These are phyloP conservation scores for Pythium utonaiense DNA, from an alignment of 352 stramenopile genomes.

Conservation along the genomic window DNA sequence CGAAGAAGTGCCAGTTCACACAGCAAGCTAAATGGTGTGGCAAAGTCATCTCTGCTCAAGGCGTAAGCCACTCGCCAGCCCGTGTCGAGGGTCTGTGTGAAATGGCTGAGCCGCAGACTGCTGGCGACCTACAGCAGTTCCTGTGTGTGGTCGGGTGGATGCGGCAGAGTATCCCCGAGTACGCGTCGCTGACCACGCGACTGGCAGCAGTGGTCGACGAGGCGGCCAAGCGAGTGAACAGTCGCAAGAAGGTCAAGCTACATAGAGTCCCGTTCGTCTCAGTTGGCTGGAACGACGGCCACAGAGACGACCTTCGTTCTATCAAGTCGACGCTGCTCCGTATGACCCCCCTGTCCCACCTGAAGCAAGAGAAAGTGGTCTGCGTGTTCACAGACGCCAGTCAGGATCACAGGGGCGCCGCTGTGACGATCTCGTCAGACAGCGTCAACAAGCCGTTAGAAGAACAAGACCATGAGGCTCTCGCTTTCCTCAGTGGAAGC, in stretches of 20 bases:
- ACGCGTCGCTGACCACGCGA: slow-evolving; percentile 13
- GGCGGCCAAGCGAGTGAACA: background rate
- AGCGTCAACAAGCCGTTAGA: too few species aligned
- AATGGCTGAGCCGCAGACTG: too few species aligned
- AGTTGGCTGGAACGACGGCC: slow-evolving; percentile 12
- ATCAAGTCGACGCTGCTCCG: slow-evolving; percentile 9
- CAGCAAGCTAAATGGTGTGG: too few species aligned
- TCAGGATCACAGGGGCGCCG: slow-evolving; percentile 20
- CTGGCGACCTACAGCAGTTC: too few species aligned
- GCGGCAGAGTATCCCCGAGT: slow-evolving; percentile 29
- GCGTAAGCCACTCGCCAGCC: too few species aligned
- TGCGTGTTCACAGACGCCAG: slow-evolving; percentile 27
- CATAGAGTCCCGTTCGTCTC: background rate
- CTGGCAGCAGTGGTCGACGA: slow-evolving; percentile 13
- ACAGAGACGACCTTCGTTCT: background rate
- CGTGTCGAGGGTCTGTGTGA: too few species aligned
- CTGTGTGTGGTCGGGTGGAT: too few species aligned
- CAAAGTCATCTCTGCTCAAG: too few species aligned
- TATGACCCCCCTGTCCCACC: slow-evolving; percentile 24
- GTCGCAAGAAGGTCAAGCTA: slow-evolving; percentile 31
- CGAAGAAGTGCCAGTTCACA: too few species aligned
- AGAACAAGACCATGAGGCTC: slow-evolving; percentile 21
- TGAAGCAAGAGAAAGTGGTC: slow-evolving; percentile 5
- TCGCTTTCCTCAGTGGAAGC: slow-evolving; percentile 22
- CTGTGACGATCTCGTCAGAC: slow-evolving; percentile 12